These are phyloP conservation scores for Stagonosporopsis rhizophila DNA, from an alignment of 2,329 filamentous ascomycete species.

Conservation along the genomic window DNA sequence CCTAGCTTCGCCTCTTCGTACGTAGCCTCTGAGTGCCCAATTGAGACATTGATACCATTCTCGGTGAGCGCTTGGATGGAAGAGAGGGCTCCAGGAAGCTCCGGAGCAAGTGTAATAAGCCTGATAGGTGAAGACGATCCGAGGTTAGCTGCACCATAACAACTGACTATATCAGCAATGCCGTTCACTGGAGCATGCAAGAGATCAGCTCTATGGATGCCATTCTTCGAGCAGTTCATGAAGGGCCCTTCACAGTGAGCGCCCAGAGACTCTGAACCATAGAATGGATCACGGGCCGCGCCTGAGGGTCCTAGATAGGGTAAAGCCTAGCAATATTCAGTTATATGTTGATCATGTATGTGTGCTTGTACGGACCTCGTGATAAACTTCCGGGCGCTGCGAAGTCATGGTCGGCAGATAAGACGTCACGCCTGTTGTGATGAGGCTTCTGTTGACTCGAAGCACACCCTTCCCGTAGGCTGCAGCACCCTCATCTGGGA, in stretches of 20 bases:
- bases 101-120: constrained; percentile 87
- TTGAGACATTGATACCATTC: constrained; percentile 75
- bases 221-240: constrained; percentile 81
- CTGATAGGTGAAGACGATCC: constrained; percentile 61
- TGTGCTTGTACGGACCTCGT: constrained; percentile 61
- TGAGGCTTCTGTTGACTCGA: constrained; percentile 73
- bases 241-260: constrained; percentile 94
- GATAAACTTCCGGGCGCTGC: constrained; percentile 81
- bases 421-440: constrained; percentile 83
- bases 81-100: constrained; percentile 73
- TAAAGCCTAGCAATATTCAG: constrained; percentile 61
- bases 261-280: constrained; percentile 85
- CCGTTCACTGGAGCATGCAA: constrained; percentile 67
- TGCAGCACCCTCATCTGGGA: constrained; percentile 65
- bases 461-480: constrained; percentile 76
- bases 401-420: constrained; percentile 88
- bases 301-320: constrained; percentile 80
- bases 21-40: constrained; percentile 86
- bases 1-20: constrained; percentile 81
- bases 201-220: constrained; percentile 79
- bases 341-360: background rate
- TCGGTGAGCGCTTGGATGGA: constrained; percentile 70
- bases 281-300: constrained; percentile 61
- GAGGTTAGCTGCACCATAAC: constrained; percentile 78
- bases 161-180: constrained; percentile 70